These are phyloP conservation scores for Kalmusia sp. DNA, from an alignment of 2,329 filamentous ascomycete genomes.

Conservation along the genomic window DNA sequence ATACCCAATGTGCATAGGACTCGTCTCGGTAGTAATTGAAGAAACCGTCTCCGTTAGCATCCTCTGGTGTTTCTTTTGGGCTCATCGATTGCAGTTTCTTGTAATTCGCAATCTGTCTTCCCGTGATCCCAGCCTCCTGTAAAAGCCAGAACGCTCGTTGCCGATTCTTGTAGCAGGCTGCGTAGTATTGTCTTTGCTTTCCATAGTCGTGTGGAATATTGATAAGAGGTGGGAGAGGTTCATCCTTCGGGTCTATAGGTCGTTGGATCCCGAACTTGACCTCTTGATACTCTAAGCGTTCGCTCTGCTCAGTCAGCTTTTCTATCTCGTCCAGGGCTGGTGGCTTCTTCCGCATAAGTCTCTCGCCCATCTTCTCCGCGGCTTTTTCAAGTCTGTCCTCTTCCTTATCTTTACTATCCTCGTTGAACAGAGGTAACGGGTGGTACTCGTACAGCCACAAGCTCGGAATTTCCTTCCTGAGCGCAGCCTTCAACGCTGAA, in stretches of 20 bases:
- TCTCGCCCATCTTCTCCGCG: constrained; percentile 24
- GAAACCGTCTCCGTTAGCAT: constrained; percentile 25
- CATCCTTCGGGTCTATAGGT: constrained; percentile 24
- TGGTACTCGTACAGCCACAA: constrained; percentile 45
- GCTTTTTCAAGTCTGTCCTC: constrained; percentile 15
- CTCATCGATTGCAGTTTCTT: constrained; percentile 25
- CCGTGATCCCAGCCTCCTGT: constrained; percentile 37
- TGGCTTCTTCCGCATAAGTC: constrained; percentile 33
- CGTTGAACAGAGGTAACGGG: constrained; percentile 25
- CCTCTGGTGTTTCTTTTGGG: constrained; percentile 29
- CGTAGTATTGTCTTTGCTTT: constrained; percentile 34
- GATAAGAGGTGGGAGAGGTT: constrained; percentile 36
- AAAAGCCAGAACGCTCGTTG: constrained; percentile 38
- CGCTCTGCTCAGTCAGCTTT: constrained; percentile 30
- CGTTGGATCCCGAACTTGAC: constrained; percentile 39
- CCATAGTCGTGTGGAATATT: constrained; percentile 34
- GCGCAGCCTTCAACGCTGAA: constrained; percentile 38
- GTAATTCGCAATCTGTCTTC: constrained; percentile 38
- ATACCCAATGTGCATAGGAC: constrained; percentile 23
- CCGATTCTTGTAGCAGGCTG: constrained; percentile 40
- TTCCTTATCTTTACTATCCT: constrained; percentile 5
- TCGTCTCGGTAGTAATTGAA: constrained; percentile 35
- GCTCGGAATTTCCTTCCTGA: constrained; percentile 41
- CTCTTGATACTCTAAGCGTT: constrained; percentile 41
- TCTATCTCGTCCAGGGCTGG: constrained; percentile 29